Conservation (phyloP, 129 eudicot species). For the Kitagawia praeruptora region DNA sequence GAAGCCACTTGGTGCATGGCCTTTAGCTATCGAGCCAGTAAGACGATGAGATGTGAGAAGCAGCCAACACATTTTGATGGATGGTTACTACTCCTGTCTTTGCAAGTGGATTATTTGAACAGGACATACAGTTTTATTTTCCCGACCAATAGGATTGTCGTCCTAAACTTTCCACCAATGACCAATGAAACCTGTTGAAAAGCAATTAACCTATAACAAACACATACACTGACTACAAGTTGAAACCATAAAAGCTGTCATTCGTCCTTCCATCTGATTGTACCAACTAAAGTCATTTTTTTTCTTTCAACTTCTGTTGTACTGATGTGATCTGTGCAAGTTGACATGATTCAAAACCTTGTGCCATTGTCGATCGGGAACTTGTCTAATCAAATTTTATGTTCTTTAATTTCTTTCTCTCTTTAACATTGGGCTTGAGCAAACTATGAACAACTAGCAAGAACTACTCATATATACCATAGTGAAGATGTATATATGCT, state of each 20-base stretch:
- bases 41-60: not conserved
- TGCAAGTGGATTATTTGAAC: not conserved
- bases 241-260: slow-evolving; percentile 2
- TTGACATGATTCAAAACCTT: not conserved
- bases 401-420: too few relatives aligned
- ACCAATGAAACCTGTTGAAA: not conserved
- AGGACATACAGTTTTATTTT: not conserved
- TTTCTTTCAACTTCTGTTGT: not conserved
- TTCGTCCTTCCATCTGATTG: not conserved
- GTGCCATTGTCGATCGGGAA: not conserved
- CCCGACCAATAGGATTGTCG: not conserved
- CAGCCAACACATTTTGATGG: not conserved
- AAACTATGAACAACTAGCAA: too few relatives aligned
- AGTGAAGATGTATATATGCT: too few relatives aligned
- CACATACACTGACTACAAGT: not conserved
- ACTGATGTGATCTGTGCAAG: not conserved
- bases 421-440: too few relatives aligned
- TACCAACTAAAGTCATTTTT: not conserved
- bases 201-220: not conserved
- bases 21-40: not conserved
- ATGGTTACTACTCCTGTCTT: not conserved
- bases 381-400: not conserved
- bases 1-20: not conserved
- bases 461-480: too few relatives aligned
- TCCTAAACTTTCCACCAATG: not conserved